Conservation (phyloP, 257 asterid genomes). For the Penstemon barbatus region DNA sequence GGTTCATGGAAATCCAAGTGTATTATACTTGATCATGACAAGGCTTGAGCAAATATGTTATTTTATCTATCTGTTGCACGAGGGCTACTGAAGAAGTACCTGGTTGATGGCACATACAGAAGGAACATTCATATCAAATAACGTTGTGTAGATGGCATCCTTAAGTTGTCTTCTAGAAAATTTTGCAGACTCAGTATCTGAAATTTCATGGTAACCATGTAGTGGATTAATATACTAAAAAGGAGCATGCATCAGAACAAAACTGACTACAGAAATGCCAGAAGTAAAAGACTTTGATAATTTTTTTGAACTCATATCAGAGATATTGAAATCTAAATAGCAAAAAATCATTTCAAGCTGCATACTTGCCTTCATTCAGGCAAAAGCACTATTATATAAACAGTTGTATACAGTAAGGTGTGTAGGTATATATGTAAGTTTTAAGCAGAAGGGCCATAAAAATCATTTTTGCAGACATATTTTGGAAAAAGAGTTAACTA, state of each 20-base stretch:
- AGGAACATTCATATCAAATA: constrained; percentile 94
- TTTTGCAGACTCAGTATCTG: constrained; percentile 80
- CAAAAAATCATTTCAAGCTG: neutral
- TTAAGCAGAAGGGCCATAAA: constrained; percentile 15
- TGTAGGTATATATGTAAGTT: neutral
- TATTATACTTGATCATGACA: neutral
- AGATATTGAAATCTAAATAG: constrained; percentile 9
- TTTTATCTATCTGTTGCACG: neutral
- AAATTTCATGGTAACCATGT: constrained; percentile 24
- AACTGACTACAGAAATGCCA: constrained; percentile 11
- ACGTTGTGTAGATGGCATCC: constrained; percentile 72
- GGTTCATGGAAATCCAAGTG: neutral
- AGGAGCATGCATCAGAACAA: constrained; percentile 16
- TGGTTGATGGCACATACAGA: constrained; percentile 96
- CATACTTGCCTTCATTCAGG: constrained; percentile 8
- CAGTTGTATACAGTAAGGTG: constrained; percentile 13
- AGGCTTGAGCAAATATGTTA: neutral
- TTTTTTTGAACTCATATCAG: neutral
- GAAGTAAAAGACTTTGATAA: constrained; percentile 11
- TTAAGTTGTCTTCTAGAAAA: constrained; percentile 73
- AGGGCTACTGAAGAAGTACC: constrained; percentile 44
- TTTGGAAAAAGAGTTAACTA: neutral
- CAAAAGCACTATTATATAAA: constrained; percentile 9
- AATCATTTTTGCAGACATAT: neutral
- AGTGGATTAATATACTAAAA: constrained; percentile 12